phyloP scores from a whole-genome alignment of 2,329 filamentous ascomycete species.

The Xylaria digitata region DNA sequence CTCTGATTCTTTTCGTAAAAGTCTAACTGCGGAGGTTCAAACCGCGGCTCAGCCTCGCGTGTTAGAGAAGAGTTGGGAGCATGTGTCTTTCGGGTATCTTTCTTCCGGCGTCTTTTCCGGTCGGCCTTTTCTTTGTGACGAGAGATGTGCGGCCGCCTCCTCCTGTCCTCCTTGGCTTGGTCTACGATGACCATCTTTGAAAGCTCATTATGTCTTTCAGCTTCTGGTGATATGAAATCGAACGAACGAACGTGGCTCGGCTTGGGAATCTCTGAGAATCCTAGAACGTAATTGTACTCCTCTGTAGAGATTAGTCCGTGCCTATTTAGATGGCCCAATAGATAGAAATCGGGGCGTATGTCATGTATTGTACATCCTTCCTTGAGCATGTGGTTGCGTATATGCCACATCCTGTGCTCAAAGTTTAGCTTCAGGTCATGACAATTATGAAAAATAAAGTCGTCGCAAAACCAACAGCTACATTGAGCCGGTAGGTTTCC shows the following conservation, averaged over 20 bases:
- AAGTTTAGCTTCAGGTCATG: not conserved
- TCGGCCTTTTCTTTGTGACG: not conserved
- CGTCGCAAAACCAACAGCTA: conserved; percentile 29
- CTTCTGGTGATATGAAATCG: conserved; percentile 6
- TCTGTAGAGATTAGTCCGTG: not conserved
- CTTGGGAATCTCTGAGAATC: not conserved
- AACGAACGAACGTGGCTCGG: not conserved
- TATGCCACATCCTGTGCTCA: conserved; percentile 25
- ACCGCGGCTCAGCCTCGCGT: not conserved
- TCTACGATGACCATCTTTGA: not conserved
- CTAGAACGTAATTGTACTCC: not conserved
- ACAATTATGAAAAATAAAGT: not conserved
- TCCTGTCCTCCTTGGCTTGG: not conserved
- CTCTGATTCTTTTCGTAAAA: not conserved
- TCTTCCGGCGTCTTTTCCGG: not conserved
- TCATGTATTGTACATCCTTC: not conserved
- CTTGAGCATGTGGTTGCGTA: conserved; percentile 7
- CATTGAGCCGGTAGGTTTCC: not conserved
- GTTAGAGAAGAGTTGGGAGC: not conserved
- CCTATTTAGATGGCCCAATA: not conserved
- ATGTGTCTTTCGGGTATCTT: not conserved
- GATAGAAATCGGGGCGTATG: conserved; percentile 16
- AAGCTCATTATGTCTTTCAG: not conserved
- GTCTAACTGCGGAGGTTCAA: not conserved
- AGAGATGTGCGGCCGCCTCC: not conserved